Percentiles rank a stretch among this genome's conserved stretches.
Evolutionary conservation across 352 stramenopile genomes (phyloP).

Genomic region (Hyaloperonospora arabidopsidis): DNA sequence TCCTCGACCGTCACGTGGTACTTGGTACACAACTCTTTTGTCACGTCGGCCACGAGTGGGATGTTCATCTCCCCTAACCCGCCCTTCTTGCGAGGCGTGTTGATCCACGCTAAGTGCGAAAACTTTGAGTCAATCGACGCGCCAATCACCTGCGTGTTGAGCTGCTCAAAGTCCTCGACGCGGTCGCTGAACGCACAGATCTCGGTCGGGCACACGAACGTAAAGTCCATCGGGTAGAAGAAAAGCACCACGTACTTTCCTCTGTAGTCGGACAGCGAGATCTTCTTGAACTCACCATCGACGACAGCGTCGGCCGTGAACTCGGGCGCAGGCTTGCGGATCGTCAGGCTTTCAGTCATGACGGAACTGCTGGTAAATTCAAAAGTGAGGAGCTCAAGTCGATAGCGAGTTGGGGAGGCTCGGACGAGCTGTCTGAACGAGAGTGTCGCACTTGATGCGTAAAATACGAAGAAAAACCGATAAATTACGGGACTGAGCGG

Average conservation of each 20-base stretch:
- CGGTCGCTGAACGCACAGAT: constrained; percentile 86
- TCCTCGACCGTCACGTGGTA: constrained; percentile 83
- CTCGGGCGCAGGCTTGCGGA: constrained; percentile 57
- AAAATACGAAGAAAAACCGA: too few species aligned
- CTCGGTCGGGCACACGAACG: constrained; percentile 88
- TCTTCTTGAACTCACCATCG: constrained; percentile 73
- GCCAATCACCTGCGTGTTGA: constrained; percentile 70
- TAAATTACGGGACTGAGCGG: too few species aligned
- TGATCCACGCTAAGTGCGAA: constrained; percentile 86
- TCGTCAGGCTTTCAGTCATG: constrained; percentile 26
- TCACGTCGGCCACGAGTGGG: constrained; percentile 85
- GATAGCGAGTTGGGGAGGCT: too few species aligned
- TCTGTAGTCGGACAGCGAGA: constrained; percentile 81
- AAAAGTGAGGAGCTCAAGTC: too few species aligned
- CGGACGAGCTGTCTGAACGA: too few species aligned
- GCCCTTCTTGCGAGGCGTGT: constrained; percentile 83
- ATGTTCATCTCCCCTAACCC: constrained; percentile 88
- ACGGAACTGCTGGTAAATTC: too few species aligned
- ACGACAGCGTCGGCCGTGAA: constrained; percentile 80
- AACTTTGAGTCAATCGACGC: constrained; percentile 85
- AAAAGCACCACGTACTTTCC: constrained; percentile 89
- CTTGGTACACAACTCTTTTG: constrained; percentile 71
- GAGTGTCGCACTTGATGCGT: too few species aligned
- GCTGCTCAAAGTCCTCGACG: constrained; percentile 67
- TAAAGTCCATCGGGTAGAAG: constrained; percentile 90